A percentile compares a stretch with the other conserved stretches of the same genome.
These are phyloP conservation scores for Aspergillus floridensis DNA, from an alignment of 2,329 filamentous ascomycete species.

Conservation along the genomic window DNA sequence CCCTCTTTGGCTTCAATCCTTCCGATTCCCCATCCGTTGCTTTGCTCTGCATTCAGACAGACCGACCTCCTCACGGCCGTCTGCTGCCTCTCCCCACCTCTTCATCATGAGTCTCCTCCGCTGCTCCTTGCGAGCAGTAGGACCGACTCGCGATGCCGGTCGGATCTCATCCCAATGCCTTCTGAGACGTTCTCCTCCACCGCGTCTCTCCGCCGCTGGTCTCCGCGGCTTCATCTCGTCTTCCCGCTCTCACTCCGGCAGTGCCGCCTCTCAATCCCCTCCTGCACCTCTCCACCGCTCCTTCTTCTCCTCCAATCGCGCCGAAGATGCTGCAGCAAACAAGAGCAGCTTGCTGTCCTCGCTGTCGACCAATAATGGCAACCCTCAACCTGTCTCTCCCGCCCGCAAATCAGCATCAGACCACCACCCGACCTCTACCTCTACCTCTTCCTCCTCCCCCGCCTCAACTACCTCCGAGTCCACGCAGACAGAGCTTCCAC, in stretches of 20 bases:
- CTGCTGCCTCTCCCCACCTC: slow-evolving; percentile 6
- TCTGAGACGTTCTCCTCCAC: slow-evolving; percentile 19
- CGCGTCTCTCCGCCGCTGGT: slow-evolving; percentile 18
- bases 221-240: slow-evolving; percentile 34
- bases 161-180: slow-evolving; percentile 37
- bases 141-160: slow-evolving; percentile 29
- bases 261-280: slow-evolving; percentile 26
- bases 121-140: slow-evolving; percentile 35
- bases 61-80: not conserved
- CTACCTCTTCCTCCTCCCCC: not conserved
- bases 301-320: slow-evolving; percentile 41
- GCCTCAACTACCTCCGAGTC: slow-evolving; percentile 20
- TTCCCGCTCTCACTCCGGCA: slow-evolving; percentile 29
- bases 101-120: slow-evolving; percentile 39
- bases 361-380: slow-evolving; percentile 24
- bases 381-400: slow-evolving; percentile 8
- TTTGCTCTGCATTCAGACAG: not conserved
- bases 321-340: slow-evolving; percentile 16
- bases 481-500: slow-evolving; percentile 36
- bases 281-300: slow-evolving; percentile 33
- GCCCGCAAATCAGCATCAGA: slow-evolving; percentile 13
- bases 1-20: slow-evolving; percentile 15
- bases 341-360: slow-evolving; percentile 29
- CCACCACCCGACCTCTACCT: slow-evolving; percentile 11
- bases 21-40: slow-evolving; percentile 14